A percentile compares a stretch with the other conserved stretches of the same genome.
phyloP scores from a whole-genome alignment of 352 stramenopile species.

The Phytophthora foliorum region DNA sequence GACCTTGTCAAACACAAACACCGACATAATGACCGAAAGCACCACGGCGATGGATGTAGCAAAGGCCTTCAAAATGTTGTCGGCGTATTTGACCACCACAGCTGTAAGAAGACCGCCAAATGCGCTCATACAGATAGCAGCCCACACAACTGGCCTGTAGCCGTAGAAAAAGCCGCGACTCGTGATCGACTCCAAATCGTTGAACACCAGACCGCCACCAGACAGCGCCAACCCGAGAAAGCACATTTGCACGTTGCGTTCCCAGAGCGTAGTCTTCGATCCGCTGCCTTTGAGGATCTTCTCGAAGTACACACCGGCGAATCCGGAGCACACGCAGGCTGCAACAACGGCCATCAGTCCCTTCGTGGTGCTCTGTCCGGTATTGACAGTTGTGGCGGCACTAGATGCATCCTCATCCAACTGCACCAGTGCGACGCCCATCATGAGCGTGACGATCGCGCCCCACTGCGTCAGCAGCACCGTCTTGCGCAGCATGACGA shows the following conservation, averaged over 20 bases:
- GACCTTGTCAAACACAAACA: conserved; percentile 89
- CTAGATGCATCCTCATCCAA: conserved; percentile 55
- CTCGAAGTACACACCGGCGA: conserved; percentile 90
- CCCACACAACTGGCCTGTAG: conserved; percentile 84
- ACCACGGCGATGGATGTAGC: conserved; percentile 87
- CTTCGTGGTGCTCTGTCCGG: conserved; percentile 68
- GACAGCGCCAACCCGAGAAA: conserved; percentile 76
- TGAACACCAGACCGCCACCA: conserved; percentile 64
- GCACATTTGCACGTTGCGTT: conserved; percentile 88
- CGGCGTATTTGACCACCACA: conserved; percentile 88
- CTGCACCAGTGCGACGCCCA: conserved; percentile 82
- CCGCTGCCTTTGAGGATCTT: conserved; percentile 83
- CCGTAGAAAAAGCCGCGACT: conserved; percentile 83
- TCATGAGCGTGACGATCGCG: conserved; percentile 84
- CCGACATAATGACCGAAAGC: conserved; percentile 84
- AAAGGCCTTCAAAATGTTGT: conserved; percentile 92
- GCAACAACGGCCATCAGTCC: conserved; percentile 75
- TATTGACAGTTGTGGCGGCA: conserved; percentile 16
- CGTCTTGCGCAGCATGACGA: conserved; percentile 74
- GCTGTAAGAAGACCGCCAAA: conserved; percentile 84
- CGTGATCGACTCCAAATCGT: conserved; percentile 66
- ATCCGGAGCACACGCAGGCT: conserved; percentile 84
- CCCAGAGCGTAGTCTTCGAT: conserved; percentile 76
- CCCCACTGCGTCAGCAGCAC: conserved; percentile 84
- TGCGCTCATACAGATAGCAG: conserved; percentile 70